Evolutionary conservation across 345 rosid genomes (phyloP), one percentile per base, ranked within the genome.

Genomic region (Eucalyptus regnans): DNA sequence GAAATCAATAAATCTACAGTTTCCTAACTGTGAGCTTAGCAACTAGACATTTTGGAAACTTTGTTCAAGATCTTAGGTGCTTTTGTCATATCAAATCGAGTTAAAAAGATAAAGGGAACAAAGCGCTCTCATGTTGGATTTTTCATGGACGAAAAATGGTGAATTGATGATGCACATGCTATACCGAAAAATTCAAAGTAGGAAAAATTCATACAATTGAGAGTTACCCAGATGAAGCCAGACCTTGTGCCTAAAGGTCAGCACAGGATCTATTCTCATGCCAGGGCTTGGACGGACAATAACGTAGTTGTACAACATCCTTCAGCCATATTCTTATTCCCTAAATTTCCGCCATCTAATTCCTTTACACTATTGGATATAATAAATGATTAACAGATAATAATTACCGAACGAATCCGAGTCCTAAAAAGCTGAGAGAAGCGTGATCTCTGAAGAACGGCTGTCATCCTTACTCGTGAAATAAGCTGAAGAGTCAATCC

Each of bases 401-500:
- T 20, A 20, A 52, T 27, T 56, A 87, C 58, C 56, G 52, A 50
- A 56, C 86, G n/a, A 52, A 50, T 56, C 49, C 3, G 86, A 54
- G 62, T 64, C 87, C 44, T 90, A 86, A 86, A 66, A 84, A 86
- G 88, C 90, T 18, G 81, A 18, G 17, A 93, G 93, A 86, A 93
- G 92, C 91, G 15, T 79, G 51, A 43, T 86, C 51, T 93, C 90
- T 16, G 94, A 91, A 89, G 91, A 89, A 62, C 46, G 87, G 8
- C 90, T 90, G 27, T 90, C 95, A 18, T 93, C 94, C 13, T 90
- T 90, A 58, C 90, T 89, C 50, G 88, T 93, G 16, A 88, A 50
- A 87, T 96, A 94, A 87, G 50, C 48, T 0, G 96, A 92, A 62
- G 97, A 92, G 90, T 95, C 98, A 9, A 89, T 68, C 96, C 96